Evolutionary conservation across 1,139 yeast species (phyloP), one percentile per base, ranked within the genome.

Genomic region (Blastobotrys apis): DNA sequence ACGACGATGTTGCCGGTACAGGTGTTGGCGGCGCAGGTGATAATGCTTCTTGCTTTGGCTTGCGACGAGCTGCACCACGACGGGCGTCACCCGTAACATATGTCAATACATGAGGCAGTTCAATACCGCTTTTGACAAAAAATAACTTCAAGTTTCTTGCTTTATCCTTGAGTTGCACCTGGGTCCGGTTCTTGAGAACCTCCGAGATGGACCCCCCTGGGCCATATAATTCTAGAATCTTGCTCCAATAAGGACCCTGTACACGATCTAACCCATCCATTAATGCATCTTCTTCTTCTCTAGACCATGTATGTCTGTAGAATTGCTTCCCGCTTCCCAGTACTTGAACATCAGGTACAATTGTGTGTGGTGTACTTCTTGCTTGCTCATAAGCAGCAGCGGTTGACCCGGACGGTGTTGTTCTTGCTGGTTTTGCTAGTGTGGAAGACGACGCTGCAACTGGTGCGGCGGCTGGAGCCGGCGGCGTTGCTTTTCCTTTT

Each of bases 121-220:
- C 66, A 16, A 61, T 46, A 0, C 68, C 68, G 29, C 62, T 55
- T 37, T 87, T 84, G 48, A 88, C 67, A 61, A 83, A 87, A 52
- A 83, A 82, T 74, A 86, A 77, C 63, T 90, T 92, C 86, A 96
- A 84, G 60, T 92, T 92, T 53, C 97, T 75, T 0, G 97, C 97
- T 60, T 92, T 92, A 62, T 92, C 98, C 62, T 92, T 92, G 47
- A 92, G 72, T 62, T 90, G 97, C 10, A 90, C 88, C 60, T 88
- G 95, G 10, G 84, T 81, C 59, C 97, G 73, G 59, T 87, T 85
- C 62, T 86, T 90, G 54, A 92, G 72, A 1, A 81, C 80, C 62
- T 92, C 97, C 22, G 83, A 80, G 21, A 84, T 74, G 38, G 82
- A 76, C 3, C 98, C 98, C 6, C 97, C 97, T 6, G 94, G 84